Evolutionary conservation across 306 rosid genomes (phyloP).

Genomic region (Medicago arabica): DNA sequence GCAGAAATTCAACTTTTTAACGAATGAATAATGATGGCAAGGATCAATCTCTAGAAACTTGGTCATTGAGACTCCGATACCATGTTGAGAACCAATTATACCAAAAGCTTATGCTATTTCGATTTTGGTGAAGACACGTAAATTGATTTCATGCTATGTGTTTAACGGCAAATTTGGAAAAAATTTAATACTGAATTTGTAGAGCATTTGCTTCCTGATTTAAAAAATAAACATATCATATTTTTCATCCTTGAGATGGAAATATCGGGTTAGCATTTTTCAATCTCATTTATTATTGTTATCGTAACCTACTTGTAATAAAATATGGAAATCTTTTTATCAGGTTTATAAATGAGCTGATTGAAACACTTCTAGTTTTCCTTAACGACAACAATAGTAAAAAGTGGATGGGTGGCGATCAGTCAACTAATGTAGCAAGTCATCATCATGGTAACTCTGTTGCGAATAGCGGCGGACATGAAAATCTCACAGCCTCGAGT

Average conservation of each 20-base stretch:
- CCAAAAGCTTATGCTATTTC: background rate
- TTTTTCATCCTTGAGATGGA: constrained; percentile 14
- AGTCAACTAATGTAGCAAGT: constrained; percentile 49
- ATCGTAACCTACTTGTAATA: constrained; percentile 36
- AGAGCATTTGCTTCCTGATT: constrained; percentile 26
- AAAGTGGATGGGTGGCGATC: constrained; percentile 48
- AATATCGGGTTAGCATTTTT: background rate
- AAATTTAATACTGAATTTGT: constrained; percentile 11
- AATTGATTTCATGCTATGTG: background rate
- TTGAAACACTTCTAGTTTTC: constrained; percentile 71
- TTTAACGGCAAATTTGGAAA: constrained; percentile 6
- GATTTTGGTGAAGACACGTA: background rate
- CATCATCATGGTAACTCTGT: constrained; percentile 56
- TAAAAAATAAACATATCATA: constrained; percentile 12
- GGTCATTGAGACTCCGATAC: background rate
- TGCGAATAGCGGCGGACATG: constrained; percentile 39
- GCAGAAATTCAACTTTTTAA: constrained; percentile 19
- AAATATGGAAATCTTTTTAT: constrained; percentile 39
- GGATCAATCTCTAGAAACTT: background rate
- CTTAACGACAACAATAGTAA: constrained; percentile 52
- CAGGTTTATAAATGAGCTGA: constrained; percentile 90
- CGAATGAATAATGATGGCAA: background rate
- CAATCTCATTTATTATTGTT: constrained; percentile 10
- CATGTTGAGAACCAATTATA: background rate
- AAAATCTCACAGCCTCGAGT: constrained; percentile 44